Base-by-base conservation (phyloP, 805 yeast genomes). In the Teunomyces tritomae region DNA sequence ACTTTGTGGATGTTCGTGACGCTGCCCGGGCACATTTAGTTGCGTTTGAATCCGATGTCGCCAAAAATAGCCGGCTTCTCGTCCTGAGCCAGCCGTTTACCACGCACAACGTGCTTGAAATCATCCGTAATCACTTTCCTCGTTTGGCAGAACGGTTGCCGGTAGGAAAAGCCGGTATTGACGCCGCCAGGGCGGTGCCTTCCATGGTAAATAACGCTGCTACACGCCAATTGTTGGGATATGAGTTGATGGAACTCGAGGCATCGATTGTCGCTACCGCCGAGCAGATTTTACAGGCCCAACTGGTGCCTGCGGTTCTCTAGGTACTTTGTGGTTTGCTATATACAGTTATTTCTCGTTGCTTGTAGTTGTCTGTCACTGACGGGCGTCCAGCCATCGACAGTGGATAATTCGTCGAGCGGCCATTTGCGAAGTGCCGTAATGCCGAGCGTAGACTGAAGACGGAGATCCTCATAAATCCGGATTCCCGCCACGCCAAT, bases 401-500 rank as follows among this genome's bases (percentile, higher is more conserved):
- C 74, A 2, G 65, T 52, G 11, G 72, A 54, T 36, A 83, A 57
- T 8, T 82, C 78, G 41, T 75, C 65, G 49, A 90, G 59, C 1
- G 96, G 91, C 99, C 99, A 92, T 65, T 83, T 88, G 41, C 89
- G 71, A 1, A 81, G 70, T 1, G 96, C 95, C n/a, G 76, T 58
- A 2, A 82, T 78, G 8, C 67, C 74, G 36, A 87, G 57, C 5
- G 74, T 77, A 0, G 90, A 79, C 9, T 74, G 68, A 16, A 64
- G 36, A 14, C 67, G 62, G 5, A 78, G 76, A 13, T 62, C 55
- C 61, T 90, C 96, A 60, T 70, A 85, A 14, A 91, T 67, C 62
- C 92, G 97, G 7, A 92, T 88, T 0, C 97, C 99, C 0, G 98
- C 96, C 83, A 95, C 89, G 1, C 97, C 99, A 45, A 94, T 94